Base-by-base conservation (phyloP, 1,284 basidiomycete species). In the Cutaneotrichosporon dermatis region DNA sequence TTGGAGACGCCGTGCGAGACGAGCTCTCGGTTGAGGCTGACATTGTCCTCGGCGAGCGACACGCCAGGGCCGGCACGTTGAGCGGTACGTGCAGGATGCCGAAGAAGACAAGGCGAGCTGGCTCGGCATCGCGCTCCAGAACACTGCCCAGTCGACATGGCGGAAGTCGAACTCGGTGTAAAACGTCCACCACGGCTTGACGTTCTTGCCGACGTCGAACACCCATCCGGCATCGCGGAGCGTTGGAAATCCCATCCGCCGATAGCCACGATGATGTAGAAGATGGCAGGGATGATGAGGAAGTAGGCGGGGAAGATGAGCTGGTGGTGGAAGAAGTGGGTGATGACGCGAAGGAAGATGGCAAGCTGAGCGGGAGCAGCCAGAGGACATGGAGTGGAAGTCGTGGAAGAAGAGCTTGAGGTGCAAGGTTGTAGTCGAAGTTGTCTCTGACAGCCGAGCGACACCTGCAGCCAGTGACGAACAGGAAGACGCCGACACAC, bases 1-100 rank as follows among this genome's bases (percentile, higher is more conserved):
- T 99, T 99, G 1, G 92, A 94, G 61, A 91, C 86, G 4, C 95
- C 95, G 73, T 99, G 95, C 1, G 86, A 92, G 44, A 96, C 84
- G 1, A 99, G 85, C 75, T 99, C 95, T 60, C 88, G 87, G 73
- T 99, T 89, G 2, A 94, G 94, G 68, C 97, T 87, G 59, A 97
- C 86, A 56, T 98, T 83, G 74, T 85, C 93, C 72, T 90, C 88
- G 66, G 89, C 84, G 42, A 99, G 81, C 8, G 91, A 94, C n/a
- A 99, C 90, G 83, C 92, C 8, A 99, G 81, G 6, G 94, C 92
- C 3, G 95, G 95, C 2, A 97, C 90, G 66, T 95, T 95, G 55
- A 95, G 80, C 43, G 92, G 92, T 9, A 96, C 94, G 73, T 98
- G 95, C 10, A 99, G 79, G 55, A 98, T 87, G 64, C 96, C 66